Evolutionary conservation across 148 eudicot species (phyloP).

Genomic region (Polygonum aviculare): DNA sequence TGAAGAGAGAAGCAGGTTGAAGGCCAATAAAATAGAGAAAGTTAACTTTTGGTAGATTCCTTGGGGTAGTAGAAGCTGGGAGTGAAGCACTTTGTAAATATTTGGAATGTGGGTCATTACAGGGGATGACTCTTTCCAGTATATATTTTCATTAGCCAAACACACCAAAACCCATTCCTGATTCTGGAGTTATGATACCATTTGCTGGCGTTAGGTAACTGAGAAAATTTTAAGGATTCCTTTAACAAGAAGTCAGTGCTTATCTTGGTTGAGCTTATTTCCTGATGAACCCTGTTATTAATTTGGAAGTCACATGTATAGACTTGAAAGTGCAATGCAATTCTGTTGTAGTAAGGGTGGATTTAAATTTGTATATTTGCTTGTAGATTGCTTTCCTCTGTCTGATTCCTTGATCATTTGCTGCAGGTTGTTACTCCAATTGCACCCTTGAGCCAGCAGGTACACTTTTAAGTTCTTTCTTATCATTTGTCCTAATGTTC

Average conservation of each 20-base stretch:
- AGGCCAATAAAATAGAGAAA: not conserved
- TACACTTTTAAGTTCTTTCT: conserved; percentile 15
- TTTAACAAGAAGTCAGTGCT: not conserved
- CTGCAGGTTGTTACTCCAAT: conserved; percentile 93
- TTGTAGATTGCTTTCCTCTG: not conserved
- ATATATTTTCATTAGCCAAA: not conserved
- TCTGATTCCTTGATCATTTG: not conserved
- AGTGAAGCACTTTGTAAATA: too few relatives aligned
- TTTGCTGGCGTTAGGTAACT: not conserved
- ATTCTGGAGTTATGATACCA: not conserved
- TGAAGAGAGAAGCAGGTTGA: not conserved
- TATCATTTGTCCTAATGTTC: not conserved
- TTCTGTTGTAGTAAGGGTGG: not conserved
- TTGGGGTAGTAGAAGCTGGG: not conserved
- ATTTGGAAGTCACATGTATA: not conserved
- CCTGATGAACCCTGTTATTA: not conserved
- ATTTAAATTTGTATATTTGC: not conserved
- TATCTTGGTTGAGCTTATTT: not conserved
- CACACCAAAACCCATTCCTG: not conserved
- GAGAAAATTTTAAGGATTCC: not conserved
- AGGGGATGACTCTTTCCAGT: not conserved
- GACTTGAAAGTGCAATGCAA: not conserved
- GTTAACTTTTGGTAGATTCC: not conserved
- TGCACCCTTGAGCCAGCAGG: conserved; percentile 98
- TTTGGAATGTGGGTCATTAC: too few relatives aligned